phyloP scores from a whole-genome alignment of 257 asterid genomes.

The Penstemon newberryi region DNA sequence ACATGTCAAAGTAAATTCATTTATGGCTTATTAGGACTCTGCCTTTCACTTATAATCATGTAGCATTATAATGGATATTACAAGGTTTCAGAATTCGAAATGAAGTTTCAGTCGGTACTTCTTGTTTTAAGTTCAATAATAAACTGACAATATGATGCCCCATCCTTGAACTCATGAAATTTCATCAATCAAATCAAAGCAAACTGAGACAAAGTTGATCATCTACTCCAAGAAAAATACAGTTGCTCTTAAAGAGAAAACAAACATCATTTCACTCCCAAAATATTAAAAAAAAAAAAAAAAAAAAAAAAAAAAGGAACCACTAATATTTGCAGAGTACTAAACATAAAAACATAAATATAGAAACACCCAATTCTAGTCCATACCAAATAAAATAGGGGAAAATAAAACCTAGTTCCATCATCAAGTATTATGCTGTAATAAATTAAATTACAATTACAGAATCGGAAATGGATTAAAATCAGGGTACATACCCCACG shows the following conservation, averaged over 20 bases:
- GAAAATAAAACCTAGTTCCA: slow-evolving; percentile 1
- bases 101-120: no score
- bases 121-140: no score
- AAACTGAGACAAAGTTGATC: background rate
- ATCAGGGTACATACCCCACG: slow-evolving; percentile 72
- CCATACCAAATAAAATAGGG: background rate
- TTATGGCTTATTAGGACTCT: no score
- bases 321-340: no score
- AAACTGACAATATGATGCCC: no score
- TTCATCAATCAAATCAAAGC: slow-evolving; percentile 2
- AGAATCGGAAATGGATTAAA: slow-evolving; percentile 20
- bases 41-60: no score
- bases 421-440: slow-evolving; percentile 4
- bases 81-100: no score
- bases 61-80: no score
- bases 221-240: background rate
- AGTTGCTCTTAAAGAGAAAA: background rate
- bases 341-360: slow-evolving; percentile 1
- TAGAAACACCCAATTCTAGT: background rate
- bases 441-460: background rate
- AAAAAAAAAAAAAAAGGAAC: background rate
- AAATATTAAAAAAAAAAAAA: no score
- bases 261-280: background rate
- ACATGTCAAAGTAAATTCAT: no score
- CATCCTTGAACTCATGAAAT: background rate